A percentile compares a stretch with the other conserved stretches of the same genome.
Evolutionary conservation across 768 basidiomycete genomes (phyloP).

Genomic region (Cystobasidium ongulense): DNA sequence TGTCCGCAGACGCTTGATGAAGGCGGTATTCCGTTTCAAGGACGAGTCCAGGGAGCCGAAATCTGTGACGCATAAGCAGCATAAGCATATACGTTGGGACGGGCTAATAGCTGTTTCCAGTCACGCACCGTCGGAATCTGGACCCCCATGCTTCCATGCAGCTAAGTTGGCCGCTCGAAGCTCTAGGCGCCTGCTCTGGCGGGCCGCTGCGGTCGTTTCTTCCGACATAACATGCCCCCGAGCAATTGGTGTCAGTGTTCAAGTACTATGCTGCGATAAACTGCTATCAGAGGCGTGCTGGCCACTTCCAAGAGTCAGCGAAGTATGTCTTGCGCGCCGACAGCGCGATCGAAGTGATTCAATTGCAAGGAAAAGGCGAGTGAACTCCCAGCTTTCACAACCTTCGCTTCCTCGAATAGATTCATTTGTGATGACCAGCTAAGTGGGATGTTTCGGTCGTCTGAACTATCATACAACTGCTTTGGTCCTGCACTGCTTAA

Average conservation of each 20-base stretch:
- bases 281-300: no score
- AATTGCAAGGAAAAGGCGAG: no score
- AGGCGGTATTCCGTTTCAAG: slow-evolving; percentile 85
- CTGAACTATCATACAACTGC: no score
- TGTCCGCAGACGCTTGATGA: slow-evolving; percentile 85
- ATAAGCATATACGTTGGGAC: neutral
- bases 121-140: neutral
- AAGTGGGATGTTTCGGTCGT: no score
- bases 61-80: slow-evolving; percentile 9
- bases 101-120: neutral
- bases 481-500: no score
- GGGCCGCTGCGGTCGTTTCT: neutral
- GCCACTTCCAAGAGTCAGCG: no score
- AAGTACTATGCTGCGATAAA: no score
- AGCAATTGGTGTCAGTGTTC: neutral
- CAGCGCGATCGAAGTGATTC: no score
- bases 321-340: no score
- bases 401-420: no score
- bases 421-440: no score
- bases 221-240: slow-evolving; percentile 22
- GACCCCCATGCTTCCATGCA: slow-evolving; percentile 34
- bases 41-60: slow-evolving; percentile 66
- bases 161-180: slow-evolving; percentile 27
- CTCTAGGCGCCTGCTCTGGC: slow-evolving; percentile 16
- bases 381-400: no score